A percentile compares a stretch with the other conserved stretches of the same genome.
phyloP scores from a whole-genome alignment of 305 asterid genomes.

The Fraxinus latifolia region DNA sequence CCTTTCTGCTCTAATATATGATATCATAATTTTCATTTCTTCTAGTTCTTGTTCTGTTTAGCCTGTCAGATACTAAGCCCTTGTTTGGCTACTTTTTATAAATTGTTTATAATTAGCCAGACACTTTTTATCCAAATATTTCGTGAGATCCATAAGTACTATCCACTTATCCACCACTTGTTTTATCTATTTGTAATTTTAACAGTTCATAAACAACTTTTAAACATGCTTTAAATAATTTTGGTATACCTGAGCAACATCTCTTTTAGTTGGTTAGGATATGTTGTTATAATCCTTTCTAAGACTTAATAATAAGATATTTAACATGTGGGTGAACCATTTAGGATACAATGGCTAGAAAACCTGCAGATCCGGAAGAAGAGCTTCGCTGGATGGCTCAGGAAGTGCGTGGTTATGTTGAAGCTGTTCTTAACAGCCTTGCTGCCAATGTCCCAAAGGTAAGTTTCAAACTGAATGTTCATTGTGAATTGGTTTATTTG shows the following conservation, averaged over 20 bases:
- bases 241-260: neutral
- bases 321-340: constrained; percentile 17
- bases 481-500: constrained; percentile 6
- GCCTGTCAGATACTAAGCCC: neutral
- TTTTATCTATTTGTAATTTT: too few species aligned
- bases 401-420: constrained; percentile 99
- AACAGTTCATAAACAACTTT: neutral
- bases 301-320: neutral
- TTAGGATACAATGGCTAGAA: constrained; percentile 91
- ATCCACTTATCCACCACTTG: neutral
- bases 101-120: neutral
- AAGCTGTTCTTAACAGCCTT: constrained; percentile 98
- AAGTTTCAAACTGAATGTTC: constrained; percentile 10
- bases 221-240: neutral
- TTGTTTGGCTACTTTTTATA: neutral
- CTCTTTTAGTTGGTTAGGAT: neutral
- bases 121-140: neutral
- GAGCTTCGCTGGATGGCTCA: constrained; percentile 99
- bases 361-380: constrained; percentile 96
- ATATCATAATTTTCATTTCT: neutral
- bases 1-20: neutral
- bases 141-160: neutral
- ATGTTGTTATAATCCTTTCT: neutral
- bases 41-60: neutral
- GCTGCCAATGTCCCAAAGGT: constrained; percentile 99